Percentiles rank a stretch among this genome's conserved stretches.
These are phyloP conservation scores for Sarocladium strictum DNA, from an alignment of 2,329 filamentous ascomycete genomes.

Conservation along the genomic window DNA sequence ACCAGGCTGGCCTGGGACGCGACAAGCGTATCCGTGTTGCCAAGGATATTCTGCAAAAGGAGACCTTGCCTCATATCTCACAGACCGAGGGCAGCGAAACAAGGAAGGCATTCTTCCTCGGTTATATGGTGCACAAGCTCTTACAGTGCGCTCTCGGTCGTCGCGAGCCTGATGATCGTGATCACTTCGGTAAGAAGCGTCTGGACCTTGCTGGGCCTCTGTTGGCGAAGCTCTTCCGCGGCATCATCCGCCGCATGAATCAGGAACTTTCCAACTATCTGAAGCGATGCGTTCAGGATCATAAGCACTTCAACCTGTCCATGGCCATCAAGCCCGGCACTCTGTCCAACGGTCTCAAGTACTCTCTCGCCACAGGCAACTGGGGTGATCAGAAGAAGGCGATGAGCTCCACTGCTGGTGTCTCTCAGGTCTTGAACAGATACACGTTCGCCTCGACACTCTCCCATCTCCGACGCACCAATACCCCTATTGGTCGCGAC, in stretches of 20 bases:
- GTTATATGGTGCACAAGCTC: constrained; percentile 97
- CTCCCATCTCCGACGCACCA: constrained; percentile 93
- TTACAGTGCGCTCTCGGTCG: constrained; percentile 89
- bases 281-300: constrained; percentile 84
- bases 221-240: constrained; percentile 92
- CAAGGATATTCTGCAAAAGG: constrained; percentile 92
- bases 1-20: constrained; percentile 57
- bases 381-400: constrained; percentile 99
- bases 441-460: constrained; percentile 96
- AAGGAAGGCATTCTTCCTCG: constrained; percentile 93
- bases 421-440: constrained; percentile 95
- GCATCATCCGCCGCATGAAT: constrained; percentile 84
- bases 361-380: constrained; percentile 94
- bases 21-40: constrained; percentile 91
- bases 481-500: constrained; percentile 95
- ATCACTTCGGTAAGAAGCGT: constrained; percentile 98
- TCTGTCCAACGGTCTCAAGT: constrained; percentile 89
- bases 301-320: constrained; percentile 82
- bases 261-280: constrained; percentile 88
- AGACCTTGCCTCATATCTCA: constrained; percentile 92
- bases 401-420: constrained; percentile 87
- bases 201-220: constrained; percentile 91
- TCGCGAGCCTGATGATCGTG: constrained; percentile 91
- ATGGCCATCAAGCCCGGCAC: constrained; percentile 88
- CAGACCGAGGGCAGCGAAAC: constrained; percentile 93